These are phyloP conservation scores for Colletotrichum somersetense DNA, from an alignment of 2,329 filamentous ascomycete species.

Conservation along the genomic window DNA sequence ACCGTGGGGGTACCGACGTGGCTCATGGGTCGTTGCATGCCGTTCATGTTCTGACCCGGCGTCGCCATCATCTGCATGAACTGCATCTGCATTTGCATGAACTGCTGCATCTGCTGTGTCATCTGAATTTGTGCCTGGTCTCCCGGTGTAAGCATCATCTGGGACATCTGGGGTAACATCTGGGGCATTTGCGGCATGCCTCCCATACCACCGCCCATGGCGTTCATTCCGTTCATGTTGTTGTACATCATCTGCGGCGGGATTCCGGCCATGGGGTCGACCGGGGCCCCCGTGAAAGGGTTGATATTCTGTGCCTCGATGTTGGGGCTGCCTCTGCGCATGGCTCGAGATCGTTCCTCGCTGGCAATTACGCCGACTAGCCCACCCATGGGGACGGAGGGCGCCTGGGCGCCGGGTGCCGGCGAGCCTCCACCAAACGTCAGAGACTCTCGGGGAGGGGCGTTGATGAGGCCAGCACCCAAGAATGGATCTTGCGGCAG, in stretches of 20 bases:
- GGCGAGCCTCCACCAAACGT: slow-evolving; percentile 72
- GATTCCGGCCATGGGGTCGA: slow-evolving; percentile 64
- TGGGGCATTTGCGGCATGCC: slow-evolving; percentile 33
- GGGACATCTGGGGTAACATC: slow-evolving; percentile 43
- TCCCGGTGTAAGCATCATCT: slow-evolving; percentile 67
- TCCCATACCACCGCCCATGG: slow-evolving; percentile 46
- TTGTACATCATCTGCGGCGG: slow-evolving; percentile 59
- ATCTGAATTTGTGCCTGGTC: slow-evolving; percentile 85
- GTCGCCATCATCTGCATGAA: slow-evolving; percentile 86
- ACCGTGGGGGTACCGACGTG: slow-evolving; percentile 59
- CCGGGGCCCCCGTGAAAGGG: slow-evolving; percentile 53
- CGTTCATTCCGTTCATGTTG: slow-evolving; percentile 45
- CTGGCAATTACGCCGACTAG: slow-evolving; percentile 89
- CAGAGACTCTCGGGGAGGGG: slow-evolving; percentile 79
- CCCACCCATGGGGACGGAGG: slow-evolving; percentile 74
- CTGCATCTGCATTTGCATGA: slow-evolving; percentile 96
- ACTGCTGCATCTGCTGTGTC: slow-evolving; percentile 85
- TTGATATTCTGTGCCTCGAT: slow-evolving; percentile 63
- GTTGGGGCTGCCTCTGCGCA: slow-evolving; percentile 83
- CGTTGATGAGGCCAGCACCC: slow-evolving; percentile 81
- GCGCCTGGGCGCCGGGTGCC: slow-evolving; percentile 53
- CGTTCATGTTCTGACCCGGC: slow-evolving; percentile 51
- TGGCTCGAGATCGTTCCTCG: slow-evolving; percentile 83
- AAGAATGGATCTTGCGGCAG: slow-evolving; percentile 88
- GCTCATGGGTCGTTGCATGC: slow-evolving; percentile 50